Conservation (phyloP, 2,329 filamentous ascomycete species). For the Calonectria multiphialidica region DNA sequence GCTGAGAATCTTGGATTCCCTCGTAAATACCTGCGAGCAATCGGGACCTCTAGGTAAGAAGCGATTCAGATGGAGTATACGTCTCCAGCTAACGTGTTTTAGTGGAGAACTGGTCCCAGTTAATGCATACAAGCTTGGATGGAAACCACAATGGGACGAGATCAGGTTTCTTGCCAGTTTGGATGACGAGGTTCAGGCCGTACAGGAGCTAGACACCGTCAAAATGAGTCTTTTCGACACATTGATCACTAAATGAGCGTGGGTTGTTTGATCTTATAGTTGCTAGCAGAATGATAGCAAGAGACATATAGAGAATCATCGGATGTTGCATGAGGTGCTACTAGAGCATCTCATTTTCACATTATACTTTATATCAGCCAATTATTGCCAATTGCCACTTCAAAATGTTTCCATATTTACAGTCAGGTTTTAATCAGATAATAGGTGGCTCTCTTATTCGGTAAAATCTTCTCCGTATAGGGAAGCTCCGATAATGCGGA, state of each 20-base stretch:
- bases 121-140: neutral
- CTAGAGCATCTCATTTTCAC: too few relatives aligned
- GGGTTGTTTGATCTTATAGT: too few relatives aligned
- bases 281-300: too few relatives aligned
- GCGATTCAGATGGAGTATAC: neutral
- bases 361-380: too few relatives aligned
- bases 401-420: too few relatives aligned
- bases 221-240: neutral
- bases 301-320: too few relatives aligned
- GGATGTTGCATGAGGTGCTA: too few relatives aligned
- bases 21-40: conserved; percentile 35
- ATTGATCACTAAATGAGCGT: neutral
- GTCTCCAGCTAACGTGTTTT: neutral
- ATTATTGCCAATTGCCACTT: too few relatives aligned
- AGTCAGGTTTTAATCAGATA: too few relatives aligned
- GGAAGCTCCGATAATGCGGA: neutral
- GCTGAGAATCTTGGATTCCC: conserved; percentile 48
- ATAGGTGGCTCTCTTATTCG: too few relatives aligned
- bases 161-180: neutral
- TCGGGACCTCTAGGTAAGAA: conserved; percentile 44
- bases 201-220: neutral
- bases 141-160: conserved; percentile 16
- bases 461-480: neutral
- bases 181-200: conserved; percentile 5
- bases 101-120: neutral